Evolutionary conservation across 2,329 filamentous ascomycete species (phyloP).

Genomic region (Trichoderma simmonsii): DNA sequence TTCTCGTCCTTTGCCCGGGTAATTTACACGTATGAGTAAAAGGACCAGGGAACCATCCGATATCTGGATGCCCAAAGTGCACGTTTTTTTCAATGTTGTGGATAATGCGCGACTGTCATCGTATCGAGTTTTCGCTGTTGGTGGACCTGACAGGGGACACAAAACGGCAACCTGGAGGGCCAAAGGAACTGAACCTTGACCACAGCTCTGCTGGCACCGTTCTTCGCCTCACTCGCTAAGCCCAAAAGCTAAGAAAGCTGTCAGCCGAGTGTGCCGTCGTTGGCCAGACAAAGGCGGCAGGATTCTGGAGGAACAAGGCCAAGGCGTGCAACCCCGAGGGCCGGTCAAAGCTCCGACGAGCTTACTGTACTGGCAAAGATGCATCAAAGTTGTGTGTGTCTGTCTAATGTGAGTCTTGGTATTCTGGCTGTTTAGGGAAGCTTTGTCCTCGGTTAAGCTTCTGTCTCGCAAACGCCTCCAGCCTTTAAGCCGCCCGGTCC

Average conservation of each 20-base stretch:
- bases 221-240: constrained; percentile 14
- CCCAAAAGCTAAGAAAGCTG: not conserved
- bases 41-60: constrained; percentile 6
- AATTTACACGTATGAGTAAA: not conserved
- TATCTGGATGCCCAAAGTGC: not conserved
- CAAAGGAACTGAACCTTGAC: not conserved
- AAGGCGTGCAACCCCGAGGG: not conserved
- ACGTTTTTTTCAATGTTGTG: not conserved
- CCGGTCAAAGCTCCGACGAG: not conserved
- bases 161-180: not conserved
- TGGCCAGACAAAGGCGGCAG: not conserved
- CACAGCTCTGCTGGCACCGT: not conserved
- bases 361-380: not conserved
- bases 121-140: not conserved
- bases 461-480: constrained; percentile 2
- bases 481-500: constrained; percentile 4
- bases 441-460: not conserved
- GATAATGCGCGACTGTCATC: not conserved
- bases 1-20: not conserved
- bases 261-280: constrained; percentile 6
- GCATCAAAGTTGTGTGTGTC: not conserved
- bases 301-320: constrained; percentile 1
- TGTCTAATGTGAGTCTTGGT: not conserved
- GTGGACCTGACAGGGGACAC: not conserved
- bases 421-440: not conserved